These are phyloP conservation scores for Stereum hirsutum DNA, from an alignment of 1,284 basidiomycete species.

Conservation along the genomic window DNA sequence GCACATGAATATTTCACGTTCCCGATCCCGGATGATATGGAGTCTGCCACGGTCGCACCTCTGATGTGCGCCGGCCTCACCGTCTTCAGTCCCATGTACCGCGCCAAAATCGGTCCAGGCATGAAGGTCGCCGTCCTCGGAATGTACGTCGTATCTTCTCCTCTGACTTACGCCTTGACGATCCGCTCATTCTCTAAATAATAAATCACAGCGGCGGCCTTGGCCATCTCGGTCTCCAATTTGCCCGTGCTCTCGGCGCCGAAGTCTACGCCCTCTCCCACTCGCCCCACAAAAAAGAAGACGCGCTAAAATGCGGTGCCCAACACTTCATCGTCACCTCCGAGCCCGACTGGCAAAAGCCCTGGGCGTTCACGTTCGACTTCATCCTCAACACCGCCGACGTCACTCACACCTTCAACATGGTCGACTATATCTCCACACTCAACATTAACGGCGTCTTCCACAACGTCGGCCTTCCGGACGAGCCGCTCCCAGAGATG, in stretches of 20 bases:
- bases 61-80: slow-evolving; percentile 64
- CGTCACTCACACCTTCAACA: background rate
- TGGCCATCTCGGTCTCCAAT: slow-evolving; percentile 17
- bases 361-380: background rate
- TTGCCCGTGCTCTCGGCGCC: slow-evolving; percentile 23
- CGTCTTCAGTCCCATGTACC: slow-evolving; percentile 54
- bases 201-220: no score
- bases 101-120: slow-evolving; percentile 52
- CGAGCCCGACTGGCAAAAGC: background rate
- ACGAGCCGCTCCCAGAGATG: background rate
- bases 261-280: slow-evolving; percentile 65
- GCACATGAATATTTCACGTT: slow-evolving; percentile 65
- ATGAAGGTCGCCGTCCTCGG: slow-evolving; percentile 64
- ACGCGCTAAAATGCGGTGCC: background rate
- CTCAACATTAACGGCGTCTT: background rate
- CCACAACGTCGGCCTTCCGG: background rate
- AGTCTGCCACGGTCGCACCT: slow-evolving; percentile 38
- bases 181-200: no score
- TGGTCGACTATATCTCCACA: background rate
- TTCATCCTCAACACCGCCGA: background rate
- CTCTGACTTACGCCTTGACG: no score
- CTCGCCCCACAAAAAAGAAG: slow-evolving; percentile 50
- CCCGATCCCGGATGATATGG: slow-evolving; percentile 52
- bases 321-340: background rate
- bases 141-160: no score